Evolutionary conservation across 768 basidiomycete genomes (phyloP), one percentile per base, ranked within the genome.

Genomic region (Agrocybe pediades): DNA sequence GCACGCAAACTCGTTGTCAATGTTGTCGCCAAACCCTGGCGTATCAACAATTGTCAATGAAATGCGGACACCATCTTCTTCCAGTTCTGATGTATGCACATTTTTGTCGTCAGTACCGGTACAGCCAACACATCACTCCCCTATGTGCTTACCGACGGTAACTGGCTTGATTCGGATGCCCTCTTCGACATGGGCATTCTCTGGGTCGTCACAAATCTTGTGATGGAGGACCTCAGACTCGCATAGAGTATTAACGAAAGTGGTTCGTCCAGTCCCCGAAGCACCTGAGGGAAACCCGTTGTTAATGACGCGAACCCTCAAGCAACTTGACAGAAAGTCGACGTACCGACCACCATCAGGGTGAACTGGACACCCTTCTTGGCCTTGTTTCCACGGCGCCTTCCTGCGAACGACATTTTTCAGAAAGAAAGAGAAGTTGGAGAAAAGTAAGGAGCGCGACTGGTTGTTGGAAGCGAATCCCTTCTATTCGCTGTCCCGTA

Each of bases 281-380:
- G 95, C 91, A 78, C 96, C 96, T 98, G 57, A 54, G 60, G 51
- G 48, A 57, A 21, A 59, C 60, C 41, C 29, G 54, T 58, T 45
- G 63, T 58, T 55, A 56, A 62, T 52, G 58, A 44, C 50, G 58
- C 44, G 56, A 62, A 46, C 27, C 45, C 40, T 19, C 24, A 30
- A 25, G 39, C 16, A 23, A 40, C 48, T 44, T 54, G 58, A 59
- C 57, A 52, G 53, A 30, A 33, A 36, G 44, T 25, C 26, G 39
- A 83, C 92, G 66, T 58, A 96, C 96, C 96, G 67, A 96, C 94
- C 50, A 98, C 96, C 92, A 95, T 95, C 65, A 98, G 72, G 62
- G 96, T 98, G 76, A 98, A 92, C 76, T 96, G 94, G 49, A 98
- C 91, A 68, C 95, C 96, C 85, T 98, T 98, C 80, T 98, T 98